A percentile compares a stretch with the other conserved stretches of the same genome.
phyloP scores from a whole-genome alignment of 805 yeast species.

The Yamadazyma ubonensis region DNA sequence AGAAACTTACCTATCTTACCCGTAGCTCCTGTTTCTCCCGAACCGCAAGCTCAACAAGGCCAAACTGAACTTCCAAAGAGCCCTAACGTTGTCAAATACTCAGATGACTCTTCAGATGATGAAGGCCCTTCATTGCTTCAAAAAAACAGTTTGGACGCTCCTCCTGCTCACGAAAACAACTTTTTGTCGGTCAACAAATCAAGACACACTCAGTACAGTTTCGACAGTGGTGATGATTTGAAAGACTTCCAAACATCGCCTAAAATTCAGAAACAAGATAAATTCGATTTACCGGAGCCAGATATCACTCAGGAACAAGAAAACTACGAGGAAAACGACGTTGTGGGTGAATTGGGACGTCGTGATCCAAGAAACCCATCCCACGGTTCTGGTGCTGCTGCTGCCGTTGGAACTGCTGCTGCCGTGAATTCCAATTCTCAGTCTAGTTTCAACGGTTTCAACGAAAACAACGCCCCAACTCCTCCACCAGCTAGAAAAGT shows the following conservation, averaged over 20 bases:
- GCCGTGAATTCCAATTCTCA: background rate
- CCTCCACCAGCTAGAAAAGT: conserved; percentile 61
- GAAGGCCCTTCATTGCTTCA: conserved; percentile 32
- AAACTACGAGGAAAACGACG: conserved; percentile 12
- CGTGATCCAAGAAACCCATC: background rate
- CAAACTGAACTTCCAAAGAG: conserved; percentile 19
- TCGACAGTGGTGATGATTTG: conserved; percentile 42
- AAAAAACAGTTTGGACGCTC: conserved; percentile 29
- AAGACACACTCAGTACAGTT: conserved; percentile 30
- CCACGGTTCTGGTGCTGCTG: background rate
- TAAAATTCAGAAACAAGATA: conserved; percentile 14
- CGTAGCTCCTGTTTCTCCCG: conserved; percentile 9
- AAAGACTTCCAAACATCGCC: conserved; percentile 32
- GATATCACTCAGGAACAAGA: conserved; percentile 3
- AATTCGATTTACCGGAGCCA: conserved; percentile 19
- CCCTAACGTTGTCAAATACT: conserved; percentile 38
- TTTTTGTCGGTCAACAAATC: conserved; percentile 14
- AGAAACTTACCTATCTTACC: conserved; percentile 15
- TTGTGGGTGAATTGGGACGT: conserved; percentile 16
- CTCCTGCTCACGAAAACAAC: conserved; percentile 5
- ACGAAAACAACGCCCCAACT: conserved; percentile 39
- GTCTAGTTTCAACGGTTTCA: background rate
- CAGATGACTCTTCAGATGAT: conserved; percentile 31
- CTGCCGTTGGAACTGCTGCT: background rate
- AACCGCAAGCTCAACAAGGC: too few relatives aligned